These are phyloP conservation scores for Streptanthus diversifolius DNA, from an alignment of 345 rosid species.

Conservation along the genomic window DNA sequence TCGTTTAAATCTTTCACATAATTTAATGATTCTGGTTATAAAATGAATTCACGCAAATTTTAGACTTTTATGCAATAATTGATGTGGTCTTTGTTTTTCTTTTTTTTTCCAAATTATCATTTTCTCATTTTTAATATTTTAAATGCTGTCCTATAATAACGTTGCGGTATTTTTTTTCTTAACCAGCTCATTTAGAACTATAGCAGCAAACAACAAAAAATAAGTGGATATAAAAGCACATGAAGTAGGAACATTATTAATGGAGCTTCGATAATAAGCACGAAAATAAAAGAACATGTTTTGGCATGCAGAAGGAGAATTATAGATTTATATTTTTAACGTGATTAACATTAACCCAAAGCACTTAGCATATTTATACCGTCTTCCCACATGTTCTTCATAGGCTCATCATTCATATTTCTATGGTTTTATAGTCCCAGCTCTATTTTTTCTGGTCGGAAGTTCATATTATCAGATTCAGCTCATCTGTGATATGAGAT, in stretches of 20 bases:
- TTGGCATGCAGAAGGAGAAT: conserved; percentile 27
- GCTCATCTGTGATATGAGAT: neutral
- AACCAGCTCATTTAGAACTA: conserved; percentile 9
- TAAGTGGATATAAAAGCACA: conserved; percentile 15
- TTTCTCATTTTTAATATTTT: too few species aligned
- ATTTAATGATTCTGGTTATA: neutral
- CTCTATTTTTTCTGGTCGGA: conserved; percentile 1
- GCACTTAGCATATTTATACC: conserved; percentile 26
- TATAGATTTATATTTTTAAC: conserved; percentile 32
- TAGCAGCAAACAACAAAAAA: neutral
- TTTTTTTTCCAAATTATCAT: neutral
- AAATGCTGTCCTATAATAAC: neutral
- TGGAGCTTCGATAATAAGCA: conserved; percentile 27
- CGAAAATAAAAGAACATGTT: conserved; percentile 14
- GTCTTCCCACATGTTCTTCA: conserved; percentile 9
- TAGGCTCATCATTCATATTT: conserved; percentile 6
- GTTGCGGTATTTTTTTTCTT: neutral
- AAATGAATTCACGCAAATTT: neutral
- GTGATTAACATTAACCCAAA: conserved; percentile 31
- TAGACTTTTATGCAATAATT: neutral
- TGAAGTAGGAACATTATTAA: conserved; percentile 32
- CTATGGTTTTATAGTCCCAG: neutral
- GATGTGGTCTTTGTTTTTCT: neutral
- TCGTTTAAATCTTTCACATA: neutral
- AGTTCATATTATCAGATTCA: neutral